Conservation (phyloP, 345 rosid species). For the Murraya paniculata region DNA sequence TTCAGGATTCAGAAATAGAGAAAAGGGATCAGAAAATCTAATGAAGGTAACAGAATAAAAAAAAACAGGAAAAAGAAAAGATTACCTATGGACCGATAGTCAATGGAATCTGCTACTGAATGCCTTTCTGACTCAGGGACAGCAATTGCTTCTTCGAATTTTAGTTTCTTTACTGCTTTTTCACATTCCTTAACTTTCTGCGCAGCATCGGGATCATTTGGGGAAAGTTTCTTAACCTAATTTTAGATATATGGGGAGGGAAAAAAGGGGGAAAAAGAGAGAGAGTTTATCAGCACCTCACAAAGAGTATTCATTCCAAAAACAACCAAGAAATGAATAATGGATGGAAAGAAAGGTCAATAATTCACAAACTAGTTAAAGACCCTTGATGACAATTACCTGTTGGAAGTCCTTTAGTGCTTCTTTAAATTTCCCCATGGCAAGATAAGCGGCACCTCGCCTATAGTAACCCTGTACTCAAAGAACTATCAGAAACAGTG, state of each 20-base stretch:
- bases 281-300: not conserved
- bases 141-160: slow-evolving; percentile 96
- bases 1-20: not conserved
- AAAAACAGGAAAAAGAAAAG: not conserved
- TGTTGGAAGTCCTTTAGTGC: slow-evolving; percentile 97
- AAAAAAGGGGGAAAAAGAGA: not conserved
- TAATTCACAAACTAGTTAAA: not conserved
- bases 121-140: slow-evolving; percentile 67
- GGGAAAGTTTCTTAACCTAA: slow-evolving; percentile 80
- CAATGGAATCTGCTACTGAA: slow-evolving; percentile 84
- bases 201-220: slow-evolving; percentile 93
- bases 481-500: slow-evolving; percentile 22
- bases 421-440: slow-evolving; percentile 95
- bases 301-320: not conserved
- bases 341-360: not conserved
- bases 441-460: slow-evolving; percentile 94
- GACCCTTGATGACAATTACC: slow-evolving; percentile 35
- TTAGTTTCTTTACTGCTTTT: slow-evolving; percentile 89
- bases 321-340: not conserved
- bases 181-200: slow-evolving; percentile 90
- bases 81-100: slow-evolving; percentile 77
- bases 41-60: not conserved
- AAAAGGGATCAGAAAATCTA: slow-evolving; percentile 5
- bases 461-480: slow-evolving; percentile 80
- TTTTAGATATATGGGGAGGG: slow-evolving; percentile 13